phyloP scores from a whole-genome alignment of 1,139 yeast species.

The Kodamaea arcana region DNA sequence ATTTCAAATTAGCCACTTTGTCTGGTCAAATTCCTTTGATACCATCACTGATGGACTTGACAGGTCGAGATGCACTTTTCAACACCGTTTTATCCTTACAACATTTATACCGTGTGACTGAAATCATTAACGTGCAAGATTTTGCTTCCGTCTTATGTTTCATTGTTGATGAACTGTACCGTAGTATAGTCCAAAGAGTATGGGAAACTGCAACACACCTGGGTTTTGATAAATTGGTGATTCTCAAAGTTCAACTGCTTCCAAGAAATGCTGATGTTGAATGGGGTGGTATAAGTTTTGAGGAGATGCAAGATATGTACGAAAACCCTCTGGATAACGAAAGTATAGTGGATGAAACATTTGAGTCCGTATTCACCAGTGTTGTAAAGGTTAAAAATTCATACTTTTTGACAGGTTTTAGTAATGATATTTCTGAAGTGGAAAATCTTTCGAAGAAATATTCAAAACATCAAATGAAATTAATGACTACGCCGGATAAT shows the following conservation, averaged over 20 bases:
- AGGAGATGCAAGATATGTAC: conserved; percentile 30
- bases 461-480: conserved; percentile 10
- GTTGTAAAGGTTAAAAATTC: conserved; percentile 7
- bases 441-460: not conserved
- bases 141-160: conserved; percentile 54
- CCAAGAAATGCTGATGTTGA: conserved; percentile 74
- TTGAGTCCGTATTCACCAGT: conserved; percentile 1
- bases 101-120: conserved; percentile 64
- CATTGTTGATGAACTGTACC: conserved; percentile 35
- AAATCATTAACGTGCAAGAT: conserved; percentile 43
- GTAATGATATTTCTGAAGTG: conserved; percentile 13
- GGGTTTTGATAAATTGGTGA: conserved; percentile 29
- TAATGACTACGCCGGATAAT: conserved; percentile 4
- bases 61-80: conserved; percentile 15
- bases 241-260: conserved; percentile 56
- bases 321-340: conserved; percentile 34
- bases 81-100: conserved; percentile 60
- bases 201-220: conserved; percentile 12
- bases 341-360: not conserved
- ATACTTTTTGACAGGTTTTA: conserved; percentile 13
- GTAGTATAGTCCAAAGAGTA: conserved; percentile 11
- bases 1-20: conserved; percentile 48
- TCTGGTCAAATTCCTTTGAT: conserved; percentile 91
- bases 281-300: conserved; percentile 66
- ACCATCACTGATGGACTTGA: conserved; percentile 63